Conservation (phyloP, 2,329 filamentous ascomycete genomes). For the Lachnellula subtilissima region DNA sequence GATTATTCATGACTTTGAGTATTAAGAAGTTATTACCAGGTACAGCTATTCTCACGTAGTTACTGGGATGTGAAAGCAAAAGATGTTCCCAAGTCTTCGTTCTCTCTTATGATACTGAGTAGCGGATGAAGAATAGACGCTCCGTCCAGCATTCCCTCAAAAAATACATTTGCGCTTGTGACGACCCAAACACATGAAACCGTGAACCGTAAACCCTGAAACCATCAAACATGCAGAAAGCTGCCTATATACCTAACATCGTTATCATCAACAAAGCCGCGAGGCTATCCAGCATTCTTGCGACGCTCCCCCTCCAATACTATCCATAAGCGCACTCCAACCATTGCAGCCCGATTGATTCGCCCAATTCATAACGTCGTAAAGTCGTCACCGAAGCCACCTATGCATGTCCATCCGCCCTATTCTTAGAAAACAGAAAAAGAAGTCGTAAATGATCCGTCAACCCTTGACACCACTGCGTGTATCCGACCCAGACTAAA, state of each 20-base stretch:
- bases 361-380: slow-evolving; percentile 16
- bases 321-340: not conserved
- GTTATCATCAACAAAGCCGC: slow-evolving; percentile 10
- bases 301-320: not conserved
- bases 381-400: slow-evolving; percentile 12
- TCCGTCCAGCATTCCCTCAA: not conserved
- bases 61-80: not conserved
- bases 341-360: not conserved
- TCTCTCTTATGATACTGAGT: not conserved
- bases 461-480: not conserved
- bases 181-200: not conserved
- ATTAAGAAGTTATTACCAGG: too few relatives aligned
- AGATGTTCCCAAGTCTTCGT: not conserved
- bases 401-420: not conserved
- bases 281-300: slow-evolving; percentile 7
- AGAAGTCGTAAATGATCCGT: slow-evolving; percentile 10
- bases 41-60: not conserved
- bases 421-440: slow-evolving; percentile 3
- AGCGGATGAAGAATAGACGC: too few relatives aligned
- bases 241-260: slow-evolving; percentile 2
- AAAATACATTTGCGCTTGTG: not conserved
- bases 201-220: not conserved
- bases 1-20: too few relatives aligned
- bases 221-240: not conserved
- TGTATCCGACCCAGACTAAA: not conserved